phyloP scores from a whole-genome alignment of 345 rosid species.

The Arabis alpina region DNA sequence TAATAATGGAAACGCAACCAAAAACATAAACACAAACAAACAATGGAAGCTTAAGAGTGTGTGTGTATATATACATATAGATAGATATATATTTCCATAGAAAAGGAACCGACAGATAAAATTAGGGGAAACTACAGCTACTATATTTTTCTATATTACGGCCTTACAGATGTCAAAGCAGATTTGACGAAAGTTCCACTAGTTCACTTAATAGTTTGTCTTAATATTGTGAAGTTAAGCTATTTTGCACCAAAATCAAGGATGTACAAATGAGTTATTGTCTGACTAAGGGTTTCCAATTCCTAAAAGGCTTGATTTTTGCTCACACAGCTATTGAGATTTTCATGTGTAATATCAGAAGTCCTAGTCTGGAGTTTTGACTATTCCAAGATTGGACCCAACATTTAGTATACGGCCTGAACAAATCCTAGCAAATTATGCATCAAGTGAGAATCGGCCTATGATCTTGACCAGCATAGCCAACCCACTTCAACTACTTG shows the following conservation, averaged over 20 bases:
- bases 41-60: not conserved
- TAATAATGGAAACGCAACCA: not conserved
- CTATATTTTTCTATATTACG: not conserved
- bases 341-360: not conserved
- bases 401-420: conserved; percentile 12
- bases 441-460: conserved; percentile 6
- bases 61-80: not conserved
- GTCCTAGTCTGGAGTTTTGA: not conserved
- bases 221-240: conserved; percentile 4
- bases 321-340: not conserved
- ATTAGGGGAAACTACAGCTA: not conserved
- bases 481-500: conserved; percentile 12
- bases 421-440: conserved; percentile 8
- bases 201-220: not conserved
- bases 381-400: not conserved
- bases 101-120: not conserved
- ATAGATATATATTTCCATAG: conserved; percentile 8
- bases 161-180: conserved; percentile 1
- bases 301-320: not conserved
- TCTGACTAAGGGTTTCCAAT: conserved; percentile 1
- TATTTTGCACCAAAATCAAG: conserved; percentile 20
- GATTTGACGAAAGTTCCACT: not conserved
- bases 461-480: conserved; percentile 13
- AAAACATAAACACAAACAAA: conserved; percentile 4
- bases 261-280: conserved; percentile 5